Base-by-base conservation (phyloP, 73 alveolate species). In the Blepharisma japonicum region DNA sequence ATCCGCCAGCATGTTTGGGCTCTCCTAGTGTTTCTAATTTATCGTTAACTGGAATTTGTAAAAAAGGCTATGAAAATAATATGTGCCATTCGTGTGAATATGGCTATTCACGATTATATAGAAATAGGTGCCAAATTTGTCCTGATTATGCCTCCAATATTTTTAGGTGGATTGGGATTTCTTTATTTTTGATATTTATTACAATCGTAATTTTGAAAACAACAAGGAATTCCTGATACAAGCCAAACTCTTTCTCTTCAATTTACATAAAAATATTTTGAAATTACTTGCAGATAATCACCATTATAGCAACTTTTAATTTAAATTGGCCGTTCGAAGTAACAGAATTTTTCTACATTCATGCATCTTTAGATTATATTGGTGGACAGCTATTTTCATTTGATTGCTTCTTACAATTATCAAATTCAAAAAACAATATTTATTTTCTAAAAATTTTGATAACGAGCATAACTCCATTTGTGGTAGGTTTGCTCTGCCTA, bases 21-120 rank as follows among this genome's bases (percentile, higher is more conserved):
- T 80, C 81, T 83, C 68, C 51, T 5, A 79, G 68, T 6, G 76
- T 2, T 11, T 61, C 50, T 11, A 66, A 68, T n/a, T 48, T 45
- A 23, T 79, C 77, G 54, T 87, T 87, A 6, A 86, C 81, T 50
- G 95, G 95, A 7, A 86, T 83, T 27, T 88, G 95, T 56, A 68
- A 68, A 0, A 83, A 80, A 6, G 95, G 95, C 9, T 85, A 76
- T 56, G 72, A 77, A 72, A 91, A 92, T 5, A 85, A 87, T 6
- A 68, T 89, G 21, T 89, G 95, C 71, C 67, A 84, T 67, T 83
- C 90, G 6, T 89, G 95, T 77, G 39, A 80, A 77, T 87, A 89
- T 50, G 95, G 95, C 9, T 89, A 89, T 68, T 54, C 87, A 9
- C 72, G 89, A 55, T 39, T 87, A 27, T 87, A 86, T 20, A 81